Base-by-base conservation (phyloP, 768 basidiomycete genomes). In the Gautieria morchelliformis region DNA sequence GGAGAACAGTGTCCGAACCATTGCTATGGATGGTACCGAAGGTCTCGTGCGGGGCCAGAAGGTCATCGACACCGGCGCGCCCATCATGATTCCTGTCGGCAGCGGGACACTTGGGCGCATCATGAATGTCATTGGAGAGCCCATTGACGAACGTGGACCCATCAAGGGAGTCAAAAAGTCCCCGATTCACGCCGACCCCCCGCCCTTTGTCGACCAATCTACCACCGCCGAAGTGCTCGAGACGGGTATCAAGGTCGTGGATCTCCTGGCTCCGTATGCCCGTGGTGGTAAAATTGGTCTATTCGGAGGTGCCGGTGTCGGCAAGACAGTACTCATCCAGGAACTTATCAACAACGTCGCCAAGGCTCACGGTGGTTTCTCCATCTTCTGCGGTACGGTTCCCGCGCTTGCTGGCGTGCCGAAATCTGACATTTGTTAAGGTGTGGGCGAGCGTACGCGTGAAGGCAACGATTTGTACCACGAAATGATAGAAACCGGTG, bases 361-460 rank as follows among this genome's bases (percentile, higher is more conserved):
- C 69, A 99, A 99, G 80, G 96, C 96, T 53, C 96, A 99, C 72
- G 96, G 96, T 92, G 96, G 96, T 92, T 97, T 98, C 89, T 99
- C 96, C 49, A 96, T 97, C 72, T 97, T 97, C 85, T 93, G 90
- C 67, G 91, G 90, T 91, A 67, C 49, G 82, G 47, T 71, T 27
- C 37, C 15, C 12, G 12, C 51, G 45, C 22, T 47, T 22, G n/a
- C 52, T 20, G 37, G 54, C 49, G 35, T 10, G n/a, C 15, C 37
- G 33, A 14, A 27, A 10, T 56, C 41, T 14, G 20, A 12, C 22
- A 35, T 44, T 30, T 33, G 44, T 62, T 59, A 66, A 88, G 94
- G 95, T 87, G 96, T 99, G 73, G 96, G 96, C 63, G 96, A 99
- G 76, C 92, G 96, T 75, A 99, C 96, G 62, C 95, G 96, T 79